Base-by-base conservation (phyloP, 306 rosid genomes). In the Ormosia semicastrata region DNA sequence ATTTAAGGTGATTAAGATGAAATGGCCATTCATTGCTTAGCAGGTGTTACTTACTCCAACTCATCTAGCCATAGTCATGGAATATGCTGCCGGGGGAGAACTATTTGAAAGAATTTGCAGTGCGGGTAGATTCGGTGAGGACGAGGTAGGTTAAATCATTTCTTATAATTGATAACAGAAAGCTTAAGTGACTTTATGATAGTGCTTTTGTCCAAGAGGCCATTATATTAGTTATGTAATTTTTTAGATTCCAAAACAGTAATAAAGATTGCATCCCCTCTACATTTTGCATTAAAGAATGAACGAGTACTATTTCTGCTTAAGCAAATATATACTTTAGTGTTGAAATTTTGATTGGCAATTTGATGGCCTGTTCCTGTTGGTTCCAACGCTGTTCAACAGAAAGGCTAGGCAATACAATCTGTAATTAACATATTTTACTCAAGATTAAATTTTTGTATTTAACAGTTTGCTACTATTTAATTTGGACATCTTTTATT, bases 91-190 rank as follows among this genome's bases (percentile, higher is more conserved):
- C 0, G 98, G 97, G 1, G 99, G 99, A 85, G 99, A 96, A 82
- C 90, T 96, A 67, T 96, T 93, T 72, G 98, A 89, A 83, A 93
- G 95, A 85, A 96, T 96, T 82, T 92, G 98, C 84, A 91, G 83
- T 79, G 99, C 99, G 5, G 99, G 99, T 65, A 92, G 97, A 91
- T 96, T 96, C 87, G 88, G 92, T 66, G 99, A 96, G 80, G 99
- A 96, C 56, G 99, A 96, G 98, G 99, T 95, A 81, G 56, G 24
- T 54, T 57, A 77, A 53, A 60, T 53, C 47, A 50, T 77, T 54
- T 71, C 40, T n/a, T 0, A 7, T 36, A 14, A 1, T 52, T 46
- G 8, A 74, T 44, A 32, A 49, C 9, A 30, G 56, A 67, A 54
- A 77, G 76, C 30, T 78, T 78, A 56, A 12, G 1, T 30, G 13